Base-by-base conservation (phyloP, 345 rosid species). In the Lenwebbia sp. region DNA sequence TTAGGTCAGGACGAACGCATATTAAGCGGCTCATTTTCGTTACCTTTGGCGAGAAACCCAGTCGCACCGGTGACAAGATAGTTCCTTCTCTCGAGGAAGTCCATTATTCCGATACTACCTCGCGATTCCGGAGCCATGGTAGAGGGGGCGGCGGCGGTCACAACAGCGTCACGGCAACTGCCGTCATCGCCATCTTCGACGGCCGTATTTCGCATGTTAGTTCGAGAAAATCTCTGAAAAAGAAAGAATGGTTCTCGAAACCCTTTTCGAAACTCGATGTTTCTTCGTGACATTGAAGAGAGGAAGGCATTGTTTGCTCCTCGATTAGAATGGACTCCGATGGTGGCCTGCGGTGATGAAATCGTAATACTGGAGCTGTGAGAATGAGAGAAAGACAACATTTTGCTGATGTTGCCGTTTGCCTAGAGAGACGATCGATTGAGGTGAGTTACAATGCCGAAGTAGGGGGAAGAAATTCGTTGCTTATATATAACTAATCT, bases 31-130 rank as follows among this genome's bases (percentile, higher is more conserved):
- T 19, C 17, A 9, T 54, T 23, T 13, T 3, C 37, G 0, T 15
- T 57, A 86, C 87, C 87, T 86, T 86, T 82, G 28, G 58, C 84
- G 4, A 86, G 87, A 41, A 86, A 26, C 44, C 87, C 87, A 22
- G 83, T 86, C 3, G 75, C 88, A 28, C 85, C 85, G 22, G 83
- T 83, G 55, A 86, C 41, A 10, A 86, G 54, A 82, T 33, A 83
- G 83, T 54, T 70, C 55, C 47, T 70, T 23, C 74, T 62, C 70
- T 83, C 75, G 2, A 82, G 75, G 55, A 86, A 86, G 25, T 54
- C 49, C 11, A 54, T 37, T 82, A 86, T 86, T 44, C 87, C 82
- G 0, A 82, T 82, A 57, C 87, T 84, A 23, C 78, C 52, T 57
- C 2, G 26, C 75, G 55, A 54, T 54, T 54, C 83, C 54, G 5